These are phyloP conservation scores for Candida pseudofarinosa DNA, from an alignment of 805 yeast genomes.

Conservation along the genomic window DNA sequence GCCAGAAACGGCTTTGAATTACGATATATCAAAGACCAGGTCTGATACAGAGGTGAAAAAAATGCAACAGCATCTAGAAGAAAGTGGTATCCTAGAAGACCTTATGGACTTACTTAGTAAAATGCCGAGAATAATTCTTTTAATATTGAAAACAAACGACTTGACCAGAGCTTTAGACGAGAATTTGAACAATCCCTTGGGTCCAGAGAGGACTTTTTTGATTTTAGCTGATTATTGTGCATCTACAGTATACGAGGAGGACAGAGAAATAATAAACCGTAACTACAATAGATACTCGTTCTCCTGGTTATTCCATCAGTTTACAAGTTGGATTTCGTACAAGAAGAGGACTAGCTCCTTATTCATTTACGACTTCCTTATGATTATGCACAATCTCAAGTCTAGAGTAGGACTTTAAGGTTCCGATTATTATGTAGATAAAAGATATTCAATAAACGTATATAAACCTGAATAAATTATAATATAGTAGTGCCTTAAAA, in stretches of 20 bases:
- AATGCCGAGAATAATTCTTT: slow-evolving; percentile 80
- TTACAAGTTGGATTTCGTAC: slow-evolving; percentile 31
- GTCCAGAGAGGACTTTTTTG: slow-evolving; percentile 81
- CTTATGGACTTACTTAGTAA: slow-evolving; percentile 74
- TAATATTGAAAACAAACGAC: slow-evolving; percentile 91
- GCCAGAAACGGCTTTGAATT: slow-evolving; percentile 65
- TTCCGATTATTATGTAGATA: too few species aligned
- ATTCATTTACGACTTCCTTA: slow-evolving; percentile 28
- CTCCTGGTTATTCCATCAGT: slow-evolving; percentile 7
- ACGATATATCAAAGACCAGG: slow-evolving; percentile 53
- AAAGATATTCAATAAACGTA: too few species aligned
- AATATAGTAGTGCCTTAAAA: too few species aligned
- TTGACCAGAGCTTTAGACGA: slow-evolving; percentile 88
- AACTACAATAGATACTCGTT: slow-evolving; percentile 16
- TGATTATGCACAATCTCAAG: slow-evolving; percentile 17
- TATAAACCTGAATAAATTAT: too few species aligned
- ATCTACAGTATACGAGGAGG: slow-evolving; percentile 67
- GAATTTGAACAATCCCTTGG: slow-evolving; percentile 71
- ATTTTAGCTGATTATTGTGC: slow-evolving; percentile 92
- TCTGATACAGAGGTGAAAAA: slow-evolving; percentile 57
- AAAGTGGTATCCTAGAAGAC: slow-evolving; percentile 62
- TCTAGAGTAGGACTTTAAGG: slow-evolving; percentile 3
- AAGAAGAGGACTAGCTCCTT: slow-evolving; percentile 29
- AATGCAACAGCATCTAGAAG: slow-evolving; percentile 63
- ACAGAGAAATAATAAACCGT: slow-evolving; percentile 35